Conservation (phyloP, 2,329 filamentous ascomycete genomes). For the Rosellinia necatrix region DNA sequence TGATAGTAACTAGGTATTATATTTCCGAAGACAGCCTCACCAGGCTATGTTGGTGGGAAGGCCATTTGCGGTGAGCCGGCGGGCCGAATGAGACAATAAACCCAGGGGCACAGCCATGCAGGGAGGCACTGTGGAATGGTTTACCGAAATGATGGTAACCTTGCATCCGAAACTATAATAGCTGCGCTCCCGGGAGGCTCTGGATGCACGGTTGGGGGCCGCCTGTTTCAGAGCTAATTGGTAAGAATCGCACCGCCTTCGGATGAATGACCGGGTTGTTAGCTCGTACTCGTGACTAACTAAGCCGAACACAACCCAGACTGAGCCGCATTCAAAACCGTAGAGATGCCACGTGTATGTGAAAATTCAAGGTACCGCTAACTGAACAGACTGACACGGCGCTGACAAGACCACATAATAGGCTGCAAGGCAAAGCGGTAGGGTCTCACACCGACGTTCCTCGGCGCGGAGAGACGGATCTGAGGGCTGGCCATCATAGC, state of each 20-base stretch:
- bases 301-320: neutral
- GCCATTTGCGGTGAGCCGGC: neutral
- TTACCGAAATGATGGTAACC: neutral
- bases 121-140: neutral
- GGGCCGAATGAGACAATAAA: constrained; percentile 4
- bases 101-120: neutral
- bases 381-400: neutral
- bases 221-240: neutral
- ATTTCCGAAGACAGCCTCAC: constrained; percentile 1
- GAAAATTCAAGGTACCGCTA: neutral
- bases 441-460: constrained; percentile 21
- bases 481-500: neutral
- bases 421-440: neutral
- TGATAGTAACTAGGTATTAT: neutral
- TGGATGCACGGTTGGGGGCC: constrained; percentile 6
- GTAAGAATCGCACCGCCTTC: neutral
- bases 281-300: neutral
- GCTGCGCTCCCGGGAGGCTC: neutral
- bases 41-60: too few species aligned
- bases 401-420: constrained; percentile 1
- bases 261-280: neutral
- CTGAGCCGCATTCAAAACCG: neutral
- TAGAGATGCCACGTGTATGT: constrained; percentile 17
- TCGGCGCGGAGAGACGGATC: neutral
- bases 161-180: neutral